These are phyloP conservation scores for Ophiocordyceps sinensis DNA, from an alignment of 2,329 filamentous ascomycete genomes.

Conservation along the genomic window DNA sequence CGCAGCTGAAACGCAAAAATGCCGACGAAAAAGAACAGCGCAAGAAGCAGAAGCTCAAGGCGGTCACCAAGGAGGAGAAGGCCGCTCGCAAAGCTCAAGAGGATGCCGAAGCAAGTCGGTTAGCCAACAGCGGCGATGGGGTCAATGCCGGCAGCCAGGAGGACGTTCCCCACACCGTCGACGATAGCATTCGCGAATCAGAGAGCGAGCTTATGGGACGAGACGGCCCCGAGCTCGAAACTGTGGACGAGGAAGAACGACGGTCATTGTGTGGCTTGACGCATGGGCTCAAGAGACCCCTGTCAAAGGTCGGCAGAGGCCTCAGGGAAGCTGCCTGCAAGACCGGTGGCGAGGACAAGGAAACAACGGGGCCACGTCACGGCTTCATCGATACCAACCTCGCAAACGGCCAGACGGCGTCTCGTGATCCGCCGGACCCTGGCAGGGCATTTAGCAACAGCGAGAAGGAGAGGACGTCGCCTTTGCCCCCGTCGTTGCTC, in stretches of 20 bases:
- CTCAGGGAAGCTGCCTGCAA: conserved; percentile 29
- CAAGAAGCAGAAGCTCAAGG: conserved; percentile 32
- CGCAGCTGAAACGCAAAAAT: conserved; percentile 53
- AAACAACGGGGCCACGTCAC: conserved; percentile 38
- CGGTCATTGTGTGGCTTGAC: conserved; percentile 12
- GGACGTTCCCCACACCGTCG: conserved; percentile 36
- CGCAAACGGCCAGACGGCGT: not conserved
- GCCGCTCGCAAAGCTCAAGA: conserved; percentile 29
- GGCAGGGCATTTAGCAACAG: not conserved
- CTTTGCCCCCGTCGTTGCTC: conserved; percentile 12
- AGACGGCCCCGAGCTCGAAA: not conserved
- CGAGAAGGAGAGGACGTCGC: conserved; percentile 6
- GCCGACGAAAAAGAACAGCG: conserved; percentile 51
- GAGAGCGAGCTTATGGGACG: conserved; percentile 4
- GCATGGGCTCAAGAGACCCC: conserved; percentile 18
- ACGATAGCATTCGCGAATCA: conserved; percentile 28
- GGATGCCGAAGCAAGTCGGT: conserved; percentile 33
- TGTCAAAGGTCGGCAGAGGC: conserved; percentile 34
- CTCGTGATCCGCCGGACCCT: not conserved
- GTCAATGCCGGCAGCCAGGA: conserved; percentile 37
- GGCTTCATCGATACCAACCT: conserved; percentile 29
- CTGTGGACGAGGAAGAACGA: conserved; percentile 8
- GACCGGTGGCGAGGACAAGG: conserved; percentile 34
- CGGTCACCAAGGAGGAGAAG: conserved; percentile 35
- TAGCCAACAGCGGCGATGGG: conserved; percentile 35